Evolutionary conservation across 2,329 filamentous ascomycete species (phyloP), one percentile per base, ranked within the genome.

Genomic region (Fusarium liriodendri): DNA sequence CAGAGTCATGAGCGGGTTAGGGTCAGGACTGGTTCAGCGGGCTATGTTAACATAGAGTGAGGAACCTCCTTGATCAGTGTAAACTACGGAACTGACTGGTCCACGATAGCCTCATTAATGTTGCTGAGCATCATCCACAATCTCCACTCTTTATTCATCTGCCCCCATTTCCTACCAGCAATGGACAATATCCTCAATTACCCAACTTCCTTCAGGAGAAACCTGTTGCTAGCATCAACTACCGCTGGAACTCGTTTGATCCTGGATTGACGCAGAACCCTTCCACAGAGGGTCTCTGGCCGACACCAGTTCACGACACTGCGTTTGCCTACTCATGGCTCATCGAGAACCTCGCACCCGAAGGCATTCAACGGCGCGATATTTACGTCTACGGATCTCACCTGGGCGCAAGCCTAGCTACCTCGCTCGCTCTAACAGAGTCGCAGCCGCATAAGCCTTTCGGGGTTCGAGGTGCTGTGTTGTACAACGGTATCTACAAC

Each of bases 401-500:
- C 72, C 84, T 92, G 1, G 89, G 90, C 18, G 90, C 88, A 38
- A 84, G 86, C 16, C 82, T 92, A 9, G 90, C 89, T 32, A 82
- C 86, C 16, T 87, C 88, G 2, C 82, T 92, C 4, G 87, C 89
- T 10, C 80, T 92, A 50, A 92, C 89, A 2, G 89, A 91, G 78
- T 82, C 85, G 2, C 83, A 85, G 52, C 74, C 81, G 2, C 82
- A 87, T 63, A 76, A 81, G 16, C 80, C 76, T 35, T 84, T 89
- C 76, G 84, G 83, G 42, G 83, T 92, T 50, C 84, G 87, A 11
- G 89, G 89, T 9, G 79, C 91, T 35, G 81, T 89, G 18, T 85
- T 86, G 9, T 87, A 87, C 79, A 90, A 92, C 72, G 90, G 89
- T 47, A 85, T 92, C 67, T 92, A 90, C 81, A 88, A 92, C 81